These are phyloP conservation scores for Heritiera littoralis DNA, from an alignment of 345 rosid species.

Conservation along the genomic window DNA sequence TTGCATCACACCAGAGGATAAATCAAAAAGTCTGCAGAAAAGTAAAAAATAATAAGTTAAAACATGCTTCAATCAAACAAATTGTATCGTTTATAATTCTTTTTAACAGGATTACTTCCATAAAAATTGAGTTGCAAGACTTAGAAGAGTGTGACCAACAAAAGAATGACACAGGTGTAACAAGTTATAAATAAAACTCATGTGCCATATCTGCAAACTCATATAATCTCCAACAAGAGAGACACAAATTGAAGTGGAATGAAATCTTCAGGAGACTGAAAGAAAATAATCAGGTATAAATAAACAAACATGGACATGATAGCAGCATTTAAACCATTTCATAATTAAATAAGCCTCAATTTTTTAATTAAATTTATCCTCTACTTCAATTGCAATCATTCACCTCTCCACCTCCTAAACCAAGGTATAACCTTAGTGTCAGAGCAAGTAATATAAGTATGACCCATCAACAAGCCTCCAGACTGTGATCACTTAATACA, in stretches of 20 bases:
- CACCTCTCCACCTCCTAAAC: not conserved
- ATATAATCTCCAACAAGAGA: not conserved
- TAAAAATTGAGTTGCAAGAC: not conserved
- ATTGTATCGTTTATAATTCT: not conserved
- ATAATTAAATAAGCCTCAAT: not conserved
- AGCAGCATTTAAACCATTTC: not conserved
- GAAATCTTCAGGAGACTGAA: conserved; percentile 7
- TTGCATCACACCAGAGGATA: conserved; percentile 68
- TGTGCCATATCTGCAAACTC: not conserved
- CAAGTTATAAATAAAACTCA: not conserved
- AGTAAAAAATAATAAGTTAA: conserved; percentile 13
- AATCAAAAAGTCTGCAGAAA: conserved; percentile 70
- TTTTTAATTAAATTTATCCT: not conserved
- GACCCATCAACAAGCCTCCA: not conserved
- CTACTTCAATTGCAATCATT: conserved; percentile 6
- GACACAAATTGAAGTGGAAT: not conserved
- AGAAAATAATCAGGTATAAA: not conserved
- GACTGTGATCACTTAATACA: not conserved
- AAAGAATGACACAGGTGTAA: not conserved
- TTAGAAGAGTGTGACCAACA: not conserved
- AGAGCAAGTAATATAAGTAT: not conserved
- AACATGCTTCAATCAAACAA: not conserved
- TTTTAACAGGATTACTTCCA: not conserved
- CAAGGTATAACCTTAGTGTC: not conserved
- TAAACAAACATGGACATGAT: not conserved